Conservation (phyloP, 2,329 filamentous ascomycete species). For the Helotiales sp. region DNA sequence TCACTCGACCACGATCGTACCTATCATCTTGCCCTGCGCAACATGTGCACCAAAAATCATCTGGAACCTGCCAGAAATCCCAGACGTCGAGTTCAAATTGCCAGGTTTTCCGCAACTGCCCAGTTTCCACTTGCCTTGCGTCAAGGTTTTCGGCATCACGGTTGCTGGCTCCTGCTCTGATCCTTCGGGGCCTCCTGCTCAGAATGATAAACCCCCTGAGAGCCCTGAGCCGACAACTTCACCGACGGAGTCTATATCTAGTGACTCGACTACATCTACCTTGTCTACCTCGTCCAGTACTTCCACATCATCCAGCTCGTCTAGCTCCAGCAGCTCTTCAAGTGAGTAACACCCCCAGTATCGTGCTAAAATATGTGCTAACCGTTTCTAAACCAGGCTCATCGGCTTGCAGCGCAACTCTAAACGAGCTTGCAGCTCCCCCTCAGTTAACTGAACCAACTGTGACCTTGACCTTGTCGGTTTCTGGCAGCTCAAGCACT, state of each 20-base stretch:
- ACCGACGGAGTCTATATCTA: slow-evolving; percentile 3
- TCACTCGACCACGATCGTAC: not conserved
- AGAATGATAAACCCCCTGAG: slow-evolving; percentile 1
- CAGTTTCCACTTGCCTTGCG: slow-evolving; percentile 1
- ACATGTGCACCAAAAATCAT: not conserved
- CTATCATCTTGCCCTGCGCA: not conserved
- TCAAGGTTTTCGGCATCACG: slow-evolving; percentile 1
- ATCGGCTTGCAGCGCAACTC: not conserved
- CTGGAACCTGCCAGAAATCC: not conserved
- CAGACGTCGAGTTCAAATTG: not conserved
- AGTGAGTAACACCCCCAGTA: slow-evolving; percentile 2
- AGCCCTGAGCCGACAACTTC: slow-evolving; percentile 2
- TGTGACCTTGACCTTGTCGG: slow-evolving; percentile 2
- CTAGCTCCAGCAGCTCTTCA: slow-evolving; percentile 5
- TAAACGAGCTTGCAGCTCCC: not conserved
- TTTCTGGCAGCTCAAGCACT: slow-evolving; percentile 4
- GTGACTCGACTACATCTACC: slow-evolving; percentile 5
- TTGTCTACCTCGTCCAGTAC: slow-evolving; percentile 3
- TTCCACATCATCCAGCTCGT: slow-evolving; percentile 4
- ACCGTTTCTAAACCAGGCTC: slow-evolving; percentile 2
- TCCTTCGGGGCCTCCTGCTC: slow-evolving; percentile 2
- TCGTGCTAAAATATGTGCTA: slow-evolving; percentile 5
- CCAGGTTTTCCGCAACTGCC: not conserved
- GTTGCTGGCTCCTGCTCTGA: not conserved
- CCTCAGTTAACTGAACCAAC: slow-evolving; percentile 1